phyloP scores from a whole-genome alignment of 345 rosid genomes.

The Sisymbrium irio region DNA sequence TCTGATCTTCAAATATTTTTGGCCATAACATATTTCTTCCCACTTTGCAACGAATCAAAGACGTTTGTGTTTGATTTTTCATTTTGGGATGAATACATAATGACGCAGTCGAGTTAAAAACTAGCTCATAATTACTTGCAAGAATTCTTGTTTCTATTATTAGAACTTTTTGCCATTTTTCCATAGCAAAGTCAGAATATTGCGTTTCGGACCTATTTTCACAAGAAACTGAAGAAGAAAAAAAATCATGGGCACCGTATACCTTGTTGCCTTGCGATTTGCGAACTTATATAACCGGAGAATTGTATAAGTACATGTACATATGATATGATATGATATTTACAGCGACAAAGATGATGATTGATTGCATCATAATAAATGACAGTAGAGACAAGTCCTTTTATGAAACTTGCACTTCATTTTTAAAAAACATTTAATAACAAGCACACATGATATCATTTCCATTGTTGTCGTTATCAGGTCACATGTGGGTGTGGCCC shows the following conservation, averaged over 20 bases:
- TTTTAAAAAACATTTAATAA: background rate
- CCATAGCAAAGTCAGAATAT: background rate
- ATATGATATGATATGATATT: background rate
- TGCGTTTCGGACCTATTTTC: background rate
- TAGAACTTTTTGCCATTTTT: background rate
- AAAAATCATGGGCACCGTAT: background rate
- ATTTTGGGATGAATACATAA: background rate
- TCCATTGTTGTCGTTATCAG: constrained; percentile 25
- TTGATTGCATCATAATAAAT: constrained; percentile 16
- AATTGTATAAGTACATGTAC: background rate
- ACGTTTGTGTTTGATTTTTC: background rate
- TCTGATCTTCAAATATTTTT: background rate
- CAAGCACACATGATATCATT: constrained; percentile 26
- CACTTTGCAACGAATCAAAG: background rate
- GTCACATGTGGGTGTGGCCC: constrained; percentile 38
- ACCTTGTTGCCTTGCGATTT: background rate
- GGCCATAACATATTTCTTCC: background rate
- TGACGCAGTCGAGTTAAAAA: background rate
- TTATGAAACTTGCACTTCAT: constrained; percentile 26
- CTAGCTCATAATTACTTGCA: background rate
- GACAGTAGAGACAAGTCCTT: constrained; percentile 18
- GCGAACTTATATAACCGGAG: background rate
- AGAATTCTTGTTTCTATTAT: background rate
- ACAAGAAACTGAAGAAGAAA: background rate
- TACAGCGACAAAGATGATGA: constrained; percentile 15